phyloP scores from a whole-genome alignment of 2,329 filamentous ascomycete genomes.

The Fusarium sp. region DNA sequence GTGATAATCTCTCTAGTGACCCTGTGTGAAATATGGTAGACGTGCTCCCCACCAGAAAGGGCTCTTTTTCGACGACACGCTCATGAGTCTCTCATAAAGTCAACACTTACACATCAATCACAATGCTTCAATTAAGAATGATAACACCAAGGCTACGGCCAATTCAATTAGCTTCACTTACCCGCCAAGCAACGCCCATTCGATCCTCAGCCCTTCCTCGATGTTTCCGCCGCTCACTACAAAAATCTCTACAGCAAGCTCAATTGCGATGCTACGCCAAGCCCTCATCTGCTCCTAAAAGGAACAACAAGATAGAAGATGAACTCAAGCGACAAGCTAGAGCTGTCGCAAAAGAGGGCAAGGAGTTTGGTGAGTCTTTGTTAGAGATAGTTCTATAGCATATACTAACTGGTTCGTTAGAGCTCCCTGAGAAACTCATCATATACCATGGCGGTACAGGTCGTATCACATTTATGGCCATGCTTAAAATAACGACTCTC shows the following conservation, averaged over 20 bases:
- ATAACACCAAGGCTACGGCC: constrained; percentile 37
- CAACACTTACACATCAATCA: constrained; percentile 11
- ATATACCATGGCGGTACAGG: constrained; percentile 81
- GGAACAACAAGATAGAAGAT: constrained; percentile 40
- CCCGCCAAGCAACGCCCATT: neutral
- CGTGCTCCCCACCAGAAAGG: constrained; percentile 17
- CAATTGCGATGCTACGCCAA: constrained; percentile 47
- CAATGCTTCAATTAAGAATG: constrained; percentile 43
- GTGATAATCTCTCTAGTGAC: constrained; percentile 2
- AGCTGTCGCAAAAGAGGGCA: constrained; percentile 38
- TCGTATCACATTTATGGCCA: constrained; percentile 75
- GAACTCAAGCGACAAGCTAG: constrained; percentile 48
- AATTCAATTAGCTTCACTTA: constrained; percentile 24
- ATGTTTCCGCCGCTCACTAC: constrained; percentile 38
- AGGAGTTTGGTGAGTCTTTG: constrained; percentile 34
- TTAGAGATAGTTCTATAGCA: too few relatives aligned
- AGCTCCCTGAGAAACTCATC: constrained; percentile 69
- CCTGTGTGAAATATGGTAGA: constrained; percentile 19
- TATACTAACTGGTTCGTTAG: constrained; percentile 47
- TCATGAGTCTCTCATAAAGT: constrained; percentile 16
- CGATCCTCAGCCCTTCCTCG: constrained; percentile 24
- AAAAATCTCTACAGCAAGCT: constrained; percentile 43
- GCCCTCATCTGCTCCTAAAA: constrained; percentile 19
- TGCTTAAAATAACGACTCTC: constrained; percentile 77
- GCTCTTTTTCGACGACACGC: constrained; percentile 27